Evolutionary conservation across 2,329 filamentous ascomycete genomes (phyloP).

Genomic region (Microcyclosporella mali): DNA sequence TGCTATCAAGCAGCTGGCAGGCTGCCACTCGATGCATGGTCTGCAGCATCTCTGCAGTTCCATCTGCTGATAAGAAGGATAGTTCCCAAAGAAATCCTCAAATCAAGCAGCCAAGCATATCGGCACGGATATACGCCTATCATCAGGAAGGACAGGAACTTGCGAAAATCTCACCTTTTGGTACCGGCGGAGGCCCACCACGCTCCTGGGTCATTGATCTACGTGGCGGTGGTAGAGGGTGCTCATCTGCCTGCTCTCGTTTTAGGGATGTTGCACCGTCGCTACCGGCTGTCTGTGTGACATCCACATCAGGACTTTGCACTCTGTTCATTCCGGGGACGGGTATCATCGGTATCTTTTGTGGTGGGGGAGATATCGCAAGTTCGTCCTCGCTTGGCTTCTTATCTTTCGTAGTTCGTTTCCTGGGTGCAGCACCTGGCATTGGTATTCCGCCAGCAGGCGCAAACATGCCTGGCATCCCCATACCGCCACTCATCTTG

Average conservation of each 20-base stretch:
- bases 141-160: conserved; percentile 1
- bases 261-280: conserved; percentile 35
- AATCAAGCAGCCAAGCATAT: conserved; percentile 5
- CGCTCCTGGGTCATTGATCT: conserved; percentile 34
- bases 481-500: conserved; percentile 97
- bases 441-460: conserved; percentile 62
- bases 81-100: conserved; percentile 4
- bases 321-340: conserved; percentile 55
- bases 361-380: conserved; percentile 15
- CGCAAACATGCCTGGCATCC: conserved; percentile 91
- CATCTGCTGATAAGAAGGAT: conserved; percentile 11
- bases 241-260: conserved; percentile 51
- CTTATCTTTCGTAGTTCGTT: conserved; percentile 39
- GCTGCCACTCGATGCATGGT: conserved; percentile 4
- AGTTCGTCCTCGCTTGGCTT: conserved; percentile 32
- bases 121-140: too few relatives aligned
- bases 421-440: conserved; percentile 44
- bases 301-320: conserved; percentile 45
- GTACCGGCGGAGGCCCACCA: conserved; percentile 37
- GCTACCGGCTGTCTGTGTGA: conserved; percentile 35
- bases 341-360: conserved; percentile 50
- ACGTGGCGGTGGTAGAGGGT: conserved; percentile 38
- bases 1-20: conserved; percentile 11
- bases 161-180: conserved; percentile 45
- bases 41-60: conserved; percentile 5